phyloP scores from a whole-genome alignment of 495 filamentous ascomycete species.

The Chaetomium tenue region DNA sequence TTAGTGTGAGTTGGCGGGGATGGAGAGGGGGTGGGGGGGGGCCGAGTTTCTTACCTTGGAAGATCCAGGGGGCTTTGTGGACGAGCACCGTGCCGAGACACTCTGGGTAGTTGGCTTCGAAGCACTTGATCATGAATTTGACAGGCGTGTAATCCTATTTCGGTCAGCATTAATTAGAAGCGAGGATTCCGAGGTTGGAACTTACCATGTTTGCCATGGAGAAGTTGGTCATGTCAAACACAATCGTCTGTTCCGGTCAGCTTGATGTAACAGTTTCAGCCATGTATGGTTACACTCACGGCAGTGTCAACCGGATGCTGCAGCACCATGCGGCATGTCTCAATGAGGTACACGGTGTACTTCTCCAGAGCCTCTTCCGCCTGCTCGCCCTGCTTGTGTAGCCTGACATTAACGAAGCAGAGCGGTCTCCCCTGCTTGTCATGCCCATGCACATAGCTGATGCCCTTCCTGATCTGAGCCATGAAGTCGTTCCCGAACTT shows the following conservation, averaged over 20 bases:
- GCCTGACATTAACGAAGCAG: slow-evolving; percentile 76
- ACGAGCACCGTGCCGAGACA: slow-evolving; percentile 88
- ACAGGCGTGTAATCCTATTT: slow-evolving; percentile 86
- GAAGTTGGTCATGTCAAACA: slow-evolving; percentile 96
- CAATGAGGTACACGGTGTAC: slow-evolving; percentile 92
- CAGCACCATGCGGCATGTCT: slow-evolving; percentile 83
- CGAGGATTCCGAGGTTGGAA: no score
- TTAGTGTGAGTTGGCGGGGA: slow-evolving; percentile 1
- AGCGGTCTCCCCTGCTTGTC: slow-evolving; percentile 86
- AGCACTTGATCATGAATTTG: slow-evolving; percentile 99
- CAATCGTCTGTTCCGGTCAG: slow-evolving; percentile 58
- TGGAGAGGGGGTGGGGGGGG: slow-evolving; percentile 32
- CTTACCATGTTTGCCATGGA: slow-evolving; percentile 89
- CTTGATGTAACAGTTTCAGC: background rate
- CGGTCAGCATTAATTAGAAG: slow-evolving; percentile 22
- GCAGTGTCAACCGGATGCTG: slow-evolving; percentile 83
- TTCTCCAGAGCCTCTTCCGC: slow-evolving; percentile 73
- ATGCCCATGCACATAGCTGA: slow-evolving; percentile 85
- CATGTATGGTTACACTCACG: slow-evolving; percentile 53
- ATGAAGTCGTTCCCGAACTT: slow-evolving; percentile 76
- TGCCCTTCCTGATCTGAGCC: slow-evolving; percentile 82
- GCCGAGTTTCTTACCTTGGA: slow-evolving; percentile 66
- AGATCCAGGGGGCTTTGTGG: slow-evolving; percentile 95
- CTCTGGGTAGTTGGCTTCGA: slow-evolving; percentile 98
- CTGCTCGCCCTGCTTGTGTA: slow-evolving; percentile 83